Base-by-base conservation (phyloP, 306 rosid genomes). In the Mimosa bimucronata region DNA sequence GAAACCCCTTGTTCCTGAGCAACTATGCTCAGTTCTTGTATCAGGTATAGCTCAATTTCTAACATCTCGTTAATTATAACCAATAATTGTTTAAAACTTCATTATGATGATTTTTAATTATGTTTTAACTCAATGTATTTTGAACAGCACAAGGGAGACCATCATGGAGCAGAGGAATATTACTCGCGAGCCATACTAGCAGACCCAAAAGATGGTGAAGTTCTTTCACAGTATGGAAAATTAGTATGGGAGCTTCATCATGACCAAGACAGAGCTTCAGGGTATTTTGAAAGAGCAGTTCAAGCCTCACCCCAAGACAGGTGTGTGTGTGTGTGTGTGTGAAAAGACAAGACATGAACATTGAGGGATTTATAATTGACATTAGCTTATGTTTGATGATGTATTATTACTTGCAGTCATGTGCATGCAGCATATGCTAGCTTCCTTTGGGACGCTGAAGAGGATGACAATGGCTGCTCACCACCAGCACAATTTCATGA, bases 361-460 rank as follows among this genome's bases (percentile, higher is more conserved):
- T 45, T 13, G 15, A 10, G 82, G 66, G 62, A 66, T 30, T 14
- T 21, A 31, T 19, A 19, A 31, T 13, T 74, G 41, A 84, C 41
- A 50, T 50, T 38, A 9, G 66, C 21, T 71, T 68, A 25, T 60
- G 48, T 75, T 68, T 88, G 50, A 53, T 81, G 82, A 44, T 72
- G 71, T 66, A 45, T 15, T 13, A 45, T 15, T 45, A 0, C 16
- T 66, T 34, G 57, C 97, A 95, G 99, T 81, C 85, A 90, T 76
- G 97, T 93, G 67, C 96, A 93, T 4, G 99, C 98, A 0, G 92
- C 96, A 37, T 90, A 95, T 73, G 99, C 99, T 29, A 77, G 85
- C 61, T 95, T 95, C 80, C 96, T 95, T 31, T 95, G 98, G 99
- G 89, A 91, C 69, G 75, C 87, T 4, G 98, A 93, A 84, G 97